Evolutionary conservation across 768 basidiomycete genomes (phyloP), one percentile per base, ranked within the genome.

Genomic region (Russula dissimulans): DNA sequence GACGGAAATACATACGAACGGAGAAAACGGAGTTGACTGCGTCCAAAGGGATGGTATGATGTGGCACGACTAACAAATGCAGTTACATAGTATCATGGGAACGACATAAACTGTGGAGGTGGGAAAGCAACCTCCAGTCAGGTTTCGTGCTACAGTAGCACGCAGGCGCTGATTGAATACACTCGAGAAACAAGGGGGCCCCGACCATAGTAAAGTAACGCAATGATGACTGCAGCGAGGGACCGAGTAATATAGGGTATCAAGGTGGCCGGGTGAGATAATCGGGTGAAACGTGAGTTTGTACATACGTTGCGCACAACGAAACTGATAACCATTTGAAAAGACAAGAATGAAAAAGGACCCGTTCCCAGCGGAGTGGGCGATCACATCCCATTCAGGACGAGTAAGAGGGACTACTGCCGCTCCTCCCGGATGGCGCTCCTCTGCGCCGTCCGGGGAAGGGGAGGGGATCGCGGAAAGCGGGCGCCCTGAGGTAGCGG

Each of bases 351-450:
- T 8, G 34, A 5, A 31, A 50, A 29, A 26, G 15, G 32, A 22
- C 18, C 34, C 36, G 36, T 52, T 45, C 39, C 50, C 36, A 52
- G 18, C 50, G 32, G 57, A 50, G 39, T 38, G 43, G 36, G 60
- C 36, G n/a, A 4, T 38, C 18, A 29, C 36, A 34, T 34, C 44
- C 48, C 60, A 32, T n/a, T 36, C 31, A 32, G 11, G 10, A 39
- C 26, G 47, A 29, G 17, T 38, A 50, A 15, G 18, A n/a, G 11
- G 36, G n/a, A 10, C 36, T 48, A 43, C 56, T 57, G 36, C 43
- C 51, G 45, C 17, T 62, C 61, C 2, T 48, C 56, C 44, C 61
- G 61, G n/a, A 44, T 44, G 11, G 56, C 46, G 31, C 41, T 53
- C 17, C 61, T 44, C 32, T 36, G 46, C 22, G 44, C 18, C 43